A percentile compares a stretch with the other conserved stretches of the same genome.
Conservation (phyloP, 2,329 filamentous ascomycete species). For the Colletotrichum sp. region DNA sequence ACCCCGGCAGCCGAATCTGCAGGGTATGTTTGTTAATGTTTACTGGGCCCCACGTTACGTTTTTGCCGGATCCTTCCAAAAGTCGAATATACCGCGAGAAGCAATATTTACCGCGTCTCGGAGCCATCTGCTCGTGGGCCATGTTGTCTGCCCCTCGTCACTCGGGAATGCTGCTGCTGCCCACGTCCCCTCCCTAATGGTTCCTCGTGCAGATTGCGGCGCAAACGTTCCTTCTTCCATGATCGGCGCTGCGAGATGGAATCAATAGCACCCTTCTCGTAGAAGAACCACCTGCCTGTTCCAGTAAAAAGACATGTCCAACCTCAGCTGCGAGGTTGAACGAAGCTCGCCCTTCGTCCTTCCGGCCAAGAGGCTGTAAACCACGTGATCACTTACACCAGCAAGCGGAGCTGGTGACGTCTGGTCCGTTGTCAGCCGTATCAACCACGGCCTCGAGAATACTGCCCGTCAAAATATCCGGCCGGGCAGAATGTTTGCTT, state of each 20-base stretch:
- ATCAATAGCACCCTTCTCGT: background rate
- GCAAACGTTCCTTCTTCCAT: background rate
- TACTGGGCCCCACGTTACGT: constrained; percentile 2
- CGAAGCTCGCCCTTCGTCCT: background rate
- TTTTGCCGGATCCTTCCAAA: background rate
- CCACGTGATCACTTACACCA: background rate
- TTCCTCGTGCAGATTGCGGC: background rate
- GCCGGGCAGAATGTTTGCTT: background rate
- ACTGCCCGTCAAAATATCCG: background rate
- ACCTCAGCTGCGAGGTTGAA: background rate
- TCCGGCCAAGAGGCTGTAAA: background rate
- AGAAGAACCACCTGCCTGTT: background rate
- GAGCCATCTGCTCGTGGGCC: background rate
- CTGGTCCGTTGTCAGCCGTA: background rate
- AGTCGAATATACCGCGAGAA: background rate
- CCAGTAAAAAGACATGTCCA: background rate
- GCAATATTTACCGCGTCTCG: background rate
- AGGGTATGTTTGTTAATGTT: constrained; percentile 8
- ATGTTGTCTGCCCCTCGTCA: background rate
- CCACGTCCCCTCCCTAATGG: background rate
- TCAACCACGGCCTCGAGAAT: background rate
- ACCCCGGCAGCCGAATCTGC: constrained; percentile 4
- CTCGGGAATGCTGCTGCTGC: background rate
- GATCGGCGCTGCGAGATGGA: background rate
- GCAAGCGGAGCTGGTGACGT: background rate